These are phyloP conservation scores for Hysterium pulicare DNA, from an alignment of 2,329 filamentous ascomycete genomes.

Conservation along the genomic window DNA sequence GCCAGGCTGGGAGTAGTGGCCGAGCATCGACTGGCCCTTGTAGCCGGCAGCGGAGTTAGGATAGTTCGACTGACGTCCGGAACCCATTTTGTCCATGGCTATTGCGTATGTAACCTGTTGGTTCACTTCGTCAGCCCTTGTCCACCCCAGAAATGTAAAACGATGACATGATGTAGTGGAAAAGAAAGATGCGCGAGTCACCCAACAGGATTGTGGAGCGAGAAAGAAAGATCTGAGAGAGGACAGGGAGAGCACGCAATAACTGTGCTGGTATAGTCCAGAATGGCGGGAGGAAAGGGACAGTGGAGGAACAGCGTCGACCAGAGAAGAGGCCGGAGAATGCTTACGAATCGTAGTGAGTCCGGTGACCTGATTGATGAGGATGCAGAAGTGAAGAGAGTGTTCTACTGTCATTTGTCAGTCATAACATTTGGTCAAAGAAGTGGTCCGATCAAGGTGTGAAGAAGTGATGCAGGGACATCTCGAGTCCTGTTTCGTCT, in stretches of 20 bases:
- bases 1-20: conserved; percentile 22
- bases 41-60: conserved; percentile 21
- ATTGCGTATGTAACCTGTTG: conserved; percentile 14
- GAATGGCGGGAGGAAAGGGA: neutral
- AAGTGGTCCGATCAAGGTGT: too few relatives aligned
- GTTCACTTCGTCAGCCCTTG: conserved; percentile 1
- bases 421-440: neutral
- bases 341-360: conserved; percentile 4
- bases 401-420: conserved; percentile 1
- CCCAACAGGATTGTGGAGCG: neutral
- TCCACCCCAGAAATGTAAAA: neutral
- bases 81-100: conserved; percentile 20
- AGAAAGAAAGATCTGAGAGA: neutral
- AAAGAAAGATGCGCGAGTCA: neutral
- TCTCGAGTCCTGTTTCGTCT: too few relatives aligned
- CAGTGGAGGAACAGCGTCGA: neutral
- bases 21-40: conserved; percentile 32
- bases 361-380: conserved; percentile 1
- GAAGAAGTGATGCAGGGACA: too few relatives aligned
- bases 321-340: conserved; percentile 9
- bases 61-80: conserved; percentile 28
- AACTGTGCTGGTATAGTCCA: neutral
- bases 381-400: conserved; percentile 3
- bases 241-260: neutral
- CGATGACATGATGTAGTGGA: neutral